Conservation (phyloP, 2,329 filamentous ascomycete genomes). For the Fusarium chaquense region DNA sequence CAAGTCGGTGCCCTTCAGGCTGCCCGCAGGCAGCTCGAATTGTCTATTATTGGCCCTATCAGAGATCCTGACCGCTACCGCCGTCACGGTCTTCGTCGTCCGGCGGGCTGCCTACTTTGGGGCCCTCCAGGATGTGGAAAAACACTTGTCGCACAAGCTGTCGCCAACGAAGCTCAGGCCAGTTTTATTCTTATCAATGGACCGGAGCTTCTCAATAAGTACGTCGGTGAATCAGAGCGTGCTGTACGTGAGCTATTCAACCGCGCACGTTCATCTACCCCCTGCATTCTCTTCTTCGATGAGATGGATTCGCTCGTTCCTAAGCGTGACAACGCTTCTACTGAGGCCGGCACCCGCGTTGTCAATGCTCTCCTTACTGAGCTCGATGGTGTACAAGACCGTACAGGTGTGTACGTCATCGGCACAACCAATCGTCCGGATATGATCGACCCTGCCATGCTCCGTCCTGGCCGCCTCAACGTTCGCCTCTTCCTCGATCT, state of each 20-base stretch:
- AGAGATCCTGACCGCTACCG: conserved; percentile 82
- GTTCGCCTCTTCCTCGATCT: conserved; percentile 91
- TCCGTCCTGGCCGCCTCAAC: conserved; percentile 89
- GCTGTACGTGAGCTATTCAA: conserved; percentile 93
- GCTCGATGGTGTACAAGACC: conserved; percentile 84
- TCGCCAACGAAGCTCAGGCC: conserved; percentile 93
- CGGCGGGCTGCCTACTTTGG: conserved; percentile 93
- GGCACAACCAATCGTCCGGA: conserved; percentile 95
- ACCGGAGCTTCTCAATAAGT: conserved; percentile 96
- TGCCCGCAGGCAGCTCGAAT: conserved; percentile 84
- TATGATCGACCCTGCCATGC: conserved; percentile 95
- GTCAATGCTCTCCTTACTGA: conserved; percentile 97
- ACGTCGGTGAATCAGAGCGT: conserved; percentile 94
- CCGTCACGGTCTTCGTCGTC: conserved; percentile 80
- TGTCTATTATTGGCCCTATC: conserved; percentile 92
- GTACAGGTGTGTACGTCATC: conserved; percentile 91
- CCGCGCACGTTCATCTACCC: conserved; percentile 85
- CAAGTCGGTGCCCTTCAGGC: conserved; percentile 87
- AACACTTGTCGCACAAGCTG: conserved; percentile 93
- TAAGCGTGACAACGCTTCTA: conserved; percentile 79
- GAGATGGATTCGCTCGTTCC: conserved; percentile 95
- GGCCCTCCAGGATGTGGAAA: conserved; percentile 97
- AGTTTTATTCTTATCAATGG: conserved; percentile 99
- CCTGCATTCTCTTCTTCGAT: conserved; percentile 98
- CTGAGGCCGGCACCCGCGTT: conserved; percentile 86